phyloP scores from a whole-genome alignment of 176 grass and related monocot species.

The maize (Zea mays) region Zm-B73-REFERENCE-NAM-5.0 NC_050096.1:226174501-226175000 shows the following conservation, averaged over 20 bases:
- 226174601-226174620: background rate
- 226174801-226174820: too few relatives aligned
- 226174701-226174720: too few relatives aligned
- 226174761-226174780: background rate
- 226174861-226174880: background rate
- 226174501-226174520: background rate
- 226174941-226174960: background rate
- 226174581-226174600: background rate
- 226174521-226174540: background rate
- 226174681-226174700: too few relatives aligned
- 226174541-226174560: background rate
- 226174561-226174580: background rate
- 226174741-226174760: too few relatives aligned
- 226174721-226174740: too few relatives aligned
- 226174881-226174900: background rate
- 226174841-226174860: too few relatives aligned
- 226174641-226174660: background rate
- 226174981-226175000: background rate
- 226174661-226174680: too few relatives aligned
- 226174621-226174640: conserved; percentile 16
- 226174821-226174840: too few relatives aligned
- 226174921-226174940: background rate
- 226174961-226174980: background rate
- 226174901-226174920: background rate
- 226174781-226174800: too few relatives aligned